These are phyloP conservation scores for Epichloe sp. DNA, from an alignment of 2,329 filamentous ascomycete genomes.

Conservation along the genomic window DNA sequence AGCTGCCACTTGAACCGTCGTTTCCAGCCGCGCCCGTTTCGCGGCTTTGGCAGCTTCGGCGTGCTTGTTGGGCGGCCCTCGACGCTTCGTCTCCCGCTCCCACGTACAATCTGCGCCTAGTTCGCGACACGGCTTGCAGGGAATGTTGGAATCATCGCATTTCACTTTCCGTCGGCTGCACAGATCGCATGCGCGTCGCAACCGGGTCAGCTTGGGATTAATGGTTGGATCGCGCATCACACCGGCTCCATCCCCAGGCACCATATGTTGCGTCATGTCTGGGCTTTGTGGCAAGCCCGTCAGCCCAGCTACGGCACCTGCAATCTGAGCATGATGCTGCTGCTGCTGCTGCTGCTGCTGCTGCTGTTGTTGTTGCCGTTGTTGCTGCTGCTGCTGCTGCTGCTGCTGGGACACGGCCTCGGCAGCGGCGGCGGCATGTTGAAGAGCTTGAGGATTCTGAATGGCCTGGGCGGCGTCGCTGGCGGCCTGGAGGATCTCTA, in stretches of 20 bases:
- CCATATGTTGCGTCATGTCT: slow-evolving; percentile 5
- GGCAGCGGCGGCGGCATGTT: slow-evolving; percentile 25
- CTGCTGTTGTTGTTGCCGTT: background rate
- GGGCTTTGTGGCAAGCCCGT: background rate
- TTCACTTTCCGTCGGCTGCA: slow-evolving; percentile 51
- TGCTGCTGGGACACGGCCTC: slow-evolving; percentile 18
- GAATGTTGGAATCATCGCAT: slow-evolving; percentile 43
- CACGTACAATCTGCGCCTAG: slow-evolving; percentile 47
- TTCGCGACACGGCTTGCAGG: slow-evolving; percentile 42
- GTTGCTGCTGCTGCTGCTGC: background rate
- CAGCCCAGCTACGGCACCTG: background rate
- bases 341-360: slow-evolving; percentile 7
- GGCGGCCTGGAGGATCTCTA: slow-evolving; percentile 32
- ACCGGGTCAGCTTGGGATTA: slow-evolving; percentile 39
- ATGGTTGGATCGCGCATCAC: slow-evolving; percentile 26
- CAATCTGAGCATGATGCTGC: slow-evolving; percentile 1
- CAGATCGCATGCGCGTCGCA: slow-evolving; percentile 47
- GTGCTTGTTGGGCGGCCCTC: slow-evolving; percentile 46
- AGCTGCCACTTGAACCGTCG: slow-evolving; percentile 3
- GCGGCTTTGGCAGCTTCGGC: slow-evolving; percentile 41
- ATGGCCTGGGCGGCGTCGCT: slow-evolving; percentile 30
- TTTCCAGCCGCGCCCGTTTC: slow-evolving; percentile 31
- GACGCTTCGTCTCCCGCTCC: slow-evolving; percentile 42
- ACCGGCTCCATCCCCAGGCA: slow-evolving; percentile 6
- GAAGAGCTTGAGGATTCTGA: slow-evolving; percentile 24